Conservation (phyloP, 2,329 filamentous ascomycete species). For the Trichoderma brevicompactum region DNA sequence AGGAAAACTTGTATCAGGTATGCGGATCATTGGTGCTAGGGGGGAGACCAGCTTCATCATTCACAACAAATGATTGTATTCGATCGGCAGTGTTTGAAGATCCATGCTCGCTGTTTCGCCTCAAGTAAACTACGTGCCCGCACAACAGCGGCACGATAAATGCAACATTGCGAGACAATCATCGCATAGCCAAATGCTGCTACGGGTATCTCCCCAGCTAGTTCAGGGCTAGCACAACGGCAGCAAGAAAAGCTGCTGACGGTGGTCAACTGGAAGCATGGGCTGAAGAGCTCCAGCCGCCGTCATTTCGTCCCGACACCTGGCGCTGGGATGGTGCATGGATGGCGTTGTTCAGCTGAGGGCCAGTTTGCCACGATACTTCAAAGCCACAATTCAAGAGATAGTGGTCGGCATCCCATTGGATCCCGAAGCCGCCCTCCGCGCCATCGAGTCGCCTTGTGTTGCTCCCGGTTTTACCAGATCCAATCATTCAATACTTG, state of each 20-base stretch:
- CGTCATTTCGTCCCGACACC: conserved; percentile 7
- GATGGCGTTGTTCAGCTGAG: conserved; percentile 27
- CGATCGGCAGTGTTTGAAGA: conserved; percentile 17
- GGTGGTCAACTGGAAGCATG: background rate
- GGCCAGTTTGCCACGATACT: conserved; percentile 23
- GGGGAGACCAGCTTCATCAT: conserved; percentile 2
- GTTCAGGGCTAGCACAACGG: background rate
- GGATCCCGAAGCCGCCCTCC: conserved; percentile 18
- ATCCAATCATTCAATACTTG: conserved; percentile 7
- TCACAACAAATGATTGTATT: background rate
- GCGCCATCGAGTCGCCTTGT: conserved; percentile 17
- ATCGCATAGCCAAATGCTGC: background rate
- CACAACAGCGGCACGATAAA: background rate
- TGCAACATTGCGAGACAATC: background rate
- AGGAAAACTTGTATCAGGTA: conserved; percentile 1
- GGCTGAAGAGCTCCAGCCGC: conserved; percentile 13
- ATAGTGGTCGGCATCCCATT: conserved; percentile 21
- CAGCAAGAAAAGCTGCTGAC: background rate
- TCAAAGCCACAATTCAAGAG: conserved; percentile 18
- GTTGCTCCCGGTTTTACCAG: conserved; percentile 14
- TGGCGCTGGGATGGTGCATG: conserved; percentile 12
- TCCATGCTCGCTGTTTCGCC: conserved; percentile 24
- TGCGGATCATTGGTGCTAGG: conserved; percentile 7
- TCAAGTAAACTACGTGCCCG: conserved; percentile 14
- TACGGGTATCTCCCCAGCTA: too few relatives aligned